Evolutionary conservation across 2,329 filamentous ascomycete genomes (phyloP).

Genomic region (Botrytis deweyae): DNA sequence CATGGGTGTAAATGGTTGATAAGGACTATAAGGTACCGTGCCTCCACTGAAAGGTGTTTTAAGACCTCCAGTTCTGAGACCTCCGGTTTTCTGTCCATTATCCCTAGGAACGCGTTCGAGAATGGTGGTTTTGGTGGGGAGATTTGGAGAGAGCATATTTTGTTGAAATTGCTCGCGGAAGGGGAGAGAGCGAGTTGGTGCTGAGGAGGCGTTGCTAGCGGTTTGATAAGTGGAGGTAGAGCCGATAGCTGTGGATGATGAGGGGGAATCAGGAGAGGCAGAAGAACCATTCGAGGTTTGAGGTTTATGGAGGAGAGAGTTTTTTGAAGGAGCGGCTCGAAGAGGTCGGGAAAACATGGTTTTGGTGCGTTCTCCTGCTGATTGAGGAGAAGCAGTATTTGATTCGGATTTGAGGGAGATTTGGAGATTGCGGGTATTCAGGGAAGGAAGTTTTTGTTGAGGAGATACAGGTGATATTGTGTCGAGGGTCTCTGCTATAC

Average conservation of each 20-base stretch:
- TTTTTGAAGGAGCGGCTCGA: conserved; percentile 20
- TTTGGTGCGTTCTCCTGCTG: conserved; percentile 11
- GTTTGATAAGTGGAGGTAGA: conserved; percentile 15
- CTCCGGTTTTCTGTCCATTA: conserved; percentile 50
- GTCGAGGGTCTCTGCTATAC: conserved; percentile 35
- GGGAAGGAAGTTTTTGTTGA: conserved; percentile 8
- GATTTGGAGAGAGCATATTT: conserved; percentile 36
- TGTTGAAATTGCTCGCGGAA: conserved; percentile 61
- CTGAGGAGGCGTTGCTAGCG: conserved; percentile 20
- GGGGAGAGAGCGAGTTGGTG: conserved; percentile 49
- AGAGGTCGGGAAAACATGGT: conserved; percentile 11
- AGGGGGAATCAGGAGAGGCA: neutral
- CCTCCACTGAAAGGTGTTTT: conserved; percentile 62
- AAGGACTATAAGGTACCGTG: conserved; percentile 71
- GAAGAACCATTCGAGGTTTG: conserved; percentile 12
- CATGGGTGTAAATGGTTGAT: conserved; percentile 75
- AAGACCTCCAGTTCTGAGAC: conserved; percentile 49
- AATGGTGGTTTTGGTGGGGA: conserved; percentile 60
- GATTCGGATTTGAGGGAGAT: conserved; percentile 29
- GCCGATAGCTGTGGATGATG: conserved; percentile 16
- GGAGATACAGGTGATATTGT: conserved; percentile 22
- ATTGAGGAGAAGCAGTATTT: conserved; percentile 29
- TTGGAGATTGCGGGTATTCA: conserved; percentile 19
- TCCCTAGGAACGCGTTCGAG: conserved; percentile 56
- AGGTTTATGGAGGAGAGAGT: neutral